These are phyloP conservation scores for Ophiostoma populinum DNA, from an alignment of 2,329 filamentous ascomycete genomes.

Conservation along the genomic window DNA sequence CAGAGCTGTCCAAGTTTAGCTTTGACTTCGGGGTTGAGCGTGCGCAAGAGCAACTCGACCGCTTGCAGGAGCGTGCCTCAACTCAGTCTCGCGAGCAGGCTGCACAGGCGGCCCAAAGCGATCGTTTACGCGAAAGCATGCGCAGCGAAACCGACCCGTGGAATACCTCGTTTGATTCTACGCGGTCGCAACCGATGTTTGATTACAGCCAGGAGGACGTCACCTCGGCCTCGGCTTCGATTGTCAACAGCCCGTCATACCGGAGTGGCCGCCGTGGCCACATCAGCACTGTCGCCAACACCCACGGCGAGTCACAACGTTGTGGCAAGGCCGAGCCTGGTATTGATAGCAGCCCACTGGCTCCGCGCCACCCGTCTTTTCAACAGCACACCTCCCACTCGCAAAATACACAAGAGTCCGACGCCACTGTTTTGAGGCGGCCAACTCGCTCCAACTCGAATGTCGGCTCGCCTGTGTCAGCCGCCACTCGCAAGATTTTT, in stretches of 20 bases:
- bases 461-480: constrained; percentile 16
- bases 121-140: neutral
- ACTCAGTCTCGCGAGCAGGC: too few species aligned
- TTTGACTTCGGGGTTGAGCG: constrained; percentile 47
- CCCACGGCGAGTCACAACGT: constrained; percentile 10
- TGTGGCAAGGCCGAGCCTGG: constrained; percentile 18
- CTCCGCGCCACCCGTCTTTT: too few species aligned
- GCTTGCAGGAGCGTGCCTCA: constrained; percentile 9
- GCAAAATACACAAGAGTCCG: constrained; percentile 5
- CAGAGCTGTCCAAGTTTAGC: constrained; percentile 57
- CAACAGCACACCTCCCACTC: too few species aligned
- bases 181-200: constrained; percentile 2
- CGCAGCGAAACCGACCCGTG: constrained; percentile 9
- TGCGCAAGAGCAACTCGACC: constrained; percentile 18
- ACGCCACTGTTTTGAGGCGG: constrained; percentile 17
- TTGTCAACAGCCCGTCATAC: neutral
- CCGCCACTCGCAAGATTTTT: constrained; percentile 17
- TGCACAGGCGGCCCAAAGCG: too few species aligned
- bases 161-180: constrained; percentile 13
- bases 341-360: constrained; percentile 15
- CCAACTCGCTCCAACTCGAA: constrained; percentile 18
- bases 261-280: constrained; percentile 1
- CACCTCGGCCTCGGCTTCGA: neutral
- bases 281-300: constrained; percentile 1
- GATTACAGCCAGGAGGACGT: constrained; percentile 8